Evolutionary conservation across 192 early-diverging fungal species (phyloP), one percentile per base, ranked within the genome.

Genomic region (Gamsiella multidivaricata): DNA sequence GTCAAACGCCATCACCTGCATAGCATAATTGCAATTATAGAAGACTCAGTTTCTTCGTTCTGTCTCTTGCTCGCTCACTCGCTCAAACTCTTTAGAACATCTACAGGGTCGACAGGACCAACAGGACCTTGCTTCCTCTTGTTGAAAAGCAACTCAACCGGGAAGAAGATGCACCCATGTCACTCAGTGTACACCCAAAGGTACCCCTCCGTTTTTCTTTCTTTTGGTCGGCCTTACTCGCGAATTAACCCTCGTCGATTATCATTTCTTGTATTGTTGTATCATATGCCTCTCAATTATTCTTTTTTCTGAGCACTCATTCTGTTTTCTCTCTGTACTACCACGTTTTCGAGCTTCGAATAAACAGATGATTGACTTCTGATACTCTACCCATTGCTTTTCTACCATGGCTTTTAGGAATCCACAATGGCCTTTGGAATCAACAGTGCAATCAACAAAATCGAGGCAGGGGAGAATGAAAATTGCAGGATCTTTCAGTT

Each of bases 151-250:
- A 81, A 7, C 68, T 88, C 25, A 84, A 75, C 51, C 79, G 68
- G 49, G 85, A 89, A 7, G 94, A 96, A 55, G 96, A 97, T 83
- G 91, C 93, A 5, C 93, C 94, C 32, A 93, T 92, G 84, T 89
- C 90, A 50, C 66, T 97, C 7, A 87, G 89, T 50, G 81, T 90
- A 10, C 92, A 95, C 84, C 94, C 95, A 56, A 88, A 81, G 81
- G 94, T 93, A 82, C 9, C 39, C 39, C 39, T 41, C 14, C 14
- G 7, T 41, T 41, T 41, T 41, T 3, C 28, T 3, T 32, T 23
- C 20, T 20, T 50, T 5, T 20, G 7, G 11, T 51, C 23, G 23
- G 23, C 23, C 10, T 32, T 11, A 17, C 5, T 54, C 29, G 25
- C 18, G 11, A 32, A 9, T 49, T 5, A 34, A 15, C 12, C n/a